Conservation (phyloP, 2,329 filamentous ascomycete species). For the Penicillium brevicompactum region DNA sequence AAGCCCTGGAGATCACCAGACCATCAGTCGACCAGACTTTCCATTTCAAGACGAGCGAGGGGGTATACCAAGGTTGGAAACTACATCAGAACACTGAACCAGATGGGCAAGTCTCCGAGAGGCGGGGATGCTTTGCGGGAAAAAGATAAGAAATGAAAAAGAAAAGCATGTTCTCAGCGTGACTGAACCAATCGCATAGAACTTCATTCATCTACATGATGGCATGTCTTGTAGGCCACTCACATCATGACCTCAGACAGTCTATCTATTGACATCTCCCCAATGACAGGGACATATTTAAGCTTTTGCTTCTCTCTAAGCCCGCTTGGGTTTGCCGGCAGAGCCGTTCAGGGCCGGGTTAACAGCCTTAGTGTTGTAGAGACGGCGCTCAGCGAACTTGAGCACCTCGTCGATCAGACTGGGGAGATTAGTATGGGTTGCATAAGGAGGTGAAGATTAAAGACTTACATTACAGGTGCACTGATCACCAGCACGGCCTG, state of each 20-base stretch:
- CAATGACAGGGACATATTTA: background rate
- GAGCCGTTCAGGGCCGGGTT: constrained; percentile 31
- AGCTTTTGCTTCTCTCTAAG: constrained; percentile 23
- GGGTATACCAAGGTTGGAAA: background rate
- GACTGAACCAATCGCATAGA: background rate
- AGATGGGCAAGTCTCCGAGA: background rate
- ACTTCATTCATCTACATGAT: constrained; percentile 13
- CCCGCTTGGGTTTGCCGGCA: constrained; percentile 39
- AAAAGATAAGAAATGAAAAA: background rate
- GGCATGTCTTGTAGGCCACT: background rate
- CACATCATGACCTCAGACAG: background rate
- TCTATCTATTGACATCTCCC: constrained; percentile 6
- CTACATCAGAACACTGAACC: background rate
- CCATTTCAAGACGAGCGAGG: background rate
- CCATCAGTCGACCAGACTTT: background rate
- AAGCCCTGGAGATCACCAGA: background rate
- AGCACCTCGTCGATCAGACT: constrained; percentile 82
- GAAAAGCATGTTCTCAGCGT: background rate
- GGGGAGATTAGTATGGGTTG: background rate
- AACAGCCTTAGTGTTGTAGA: constrained; percentile 50
- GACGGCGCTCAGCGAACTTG: constrained; percentile 73
- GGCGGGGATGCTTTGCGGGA: background rate
- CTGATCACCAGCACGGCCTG: constrained; percentile 86
- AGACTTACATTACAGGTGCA: constrained; percentile 83
- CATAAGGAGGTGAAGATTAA: background rate